These are phyloP conservation scores for Magnolia kwangsiensis DNA, from an alignment of 164 flowering plant species.

Conservation along the genomic window DNA sequence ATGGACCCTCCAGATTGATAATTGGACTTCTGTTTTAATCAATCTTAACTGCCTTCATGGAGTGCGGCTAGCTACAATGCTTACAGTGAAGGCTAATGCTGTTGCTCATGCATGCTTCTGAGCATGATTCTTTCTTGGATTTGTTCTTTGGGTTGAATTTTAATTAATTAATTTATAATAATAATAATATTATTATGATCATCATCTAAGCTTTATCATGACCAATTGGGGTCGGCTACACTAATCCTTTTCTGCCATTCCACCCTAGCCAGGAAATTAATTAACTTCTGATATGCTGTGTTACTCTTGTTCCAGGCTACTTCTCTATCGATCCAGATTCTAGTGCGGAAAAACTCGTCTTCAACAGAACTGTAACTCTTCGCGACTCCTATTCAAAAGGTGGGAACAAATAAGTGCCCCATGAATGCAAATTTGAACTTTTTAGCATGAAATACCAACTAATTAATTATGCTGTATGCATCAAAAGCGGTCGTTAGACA, in stretches of 20 bases:
- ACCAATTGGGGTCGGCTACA: too few species aligned
- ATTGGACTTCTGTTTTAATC: not conserved
- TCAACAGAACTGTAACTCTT: constrained; percentile 81
- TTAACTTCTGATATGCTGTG: not conserved
- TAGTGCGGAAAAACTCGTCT: constrained; percentile 65
- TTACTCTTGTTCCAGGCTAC: constrained; percentile 51
- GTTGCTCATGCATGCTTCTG: too few species aligned
- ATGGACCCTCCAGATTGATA: not conserved
- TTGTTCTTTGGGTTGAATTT: too few species aligned
- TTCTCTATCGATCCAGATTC: constrained; percentile 82
- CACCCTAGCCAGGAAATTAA: not conserved
- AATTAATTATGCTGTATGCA: not conserved
- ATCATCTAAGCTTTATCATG: too few species aligned
- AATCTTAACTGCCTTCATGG: not conserved
- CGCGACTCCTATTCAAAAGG: constrained; percentile 67
- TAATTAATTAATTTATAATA: too few species aligned
- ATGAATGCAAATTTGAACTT: not conserved
- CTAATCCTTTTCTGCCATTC: not conserved
- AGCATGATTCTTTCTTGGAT: too few species aligned
- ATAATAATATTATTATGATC: not conserved
- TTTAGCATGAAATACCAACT: not conserved
- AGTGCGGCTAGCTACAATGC: too few species aligned
- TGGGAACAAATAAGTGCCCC: constrained; percentile 33
- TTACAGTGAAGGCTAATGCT: too few species aligned
- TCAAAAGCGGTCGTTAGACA: not conserved